These are phyloP conservation scores for Nepenthes alata DNA, from an alignment of 179 eudicot genomes.

Conservation along the genomic window DNA sequence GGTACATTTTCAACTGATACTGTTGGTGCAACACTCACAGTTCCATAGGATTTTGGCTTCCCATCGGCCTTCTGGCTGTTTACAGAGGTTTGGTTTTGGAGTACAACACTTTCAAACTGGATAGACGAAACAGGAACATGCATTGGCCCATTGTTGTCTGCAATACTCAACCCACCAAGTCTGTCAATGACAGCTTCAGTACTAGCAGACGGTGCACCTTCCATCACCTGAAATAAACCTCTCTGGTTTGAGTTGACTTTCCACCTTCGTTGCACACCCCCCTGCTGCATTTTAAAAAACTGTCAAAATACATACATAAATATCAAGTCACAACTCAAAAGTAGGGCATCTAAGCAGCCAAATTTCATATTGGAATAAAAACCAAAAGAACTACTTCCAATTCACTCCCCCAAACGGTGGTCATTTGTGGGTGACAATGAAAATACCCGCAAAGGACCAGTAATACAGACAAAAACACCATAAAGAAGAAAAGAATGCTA, in stretches of 20 bases:
- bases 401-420: no score
- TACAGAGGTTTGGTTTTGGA: constrained; percentile 15
- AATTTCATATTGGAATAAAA: neutral
- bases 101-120: constrained; percentile 24
- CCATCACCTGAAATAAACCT: constrained; percentile 18
- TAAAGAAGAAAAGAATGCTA: no score
- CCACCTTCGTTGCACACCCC: constrained; percentile 35
- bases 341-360: neutral
- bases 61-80: constrained; percentile 30
- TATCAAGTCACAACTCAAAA: neutral
- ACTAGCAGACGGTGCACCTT: constrained; percentile 12
- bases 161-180: constrained; percentile 18
- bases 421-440: no score
- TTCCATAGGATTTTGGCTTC: constrained; percentile 50
- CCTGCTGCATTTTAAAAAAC: constrained; percentile 21
- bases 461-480: no score
- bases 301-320: neutral
- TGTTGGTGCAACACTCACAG: constrained; percentile 23
- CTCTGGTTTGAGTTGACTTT: constrained; percentile 27
- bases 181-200: constrained; percentile 16
- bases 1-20: constrained; percentile 18
- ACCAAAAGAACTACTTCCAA: neutral
- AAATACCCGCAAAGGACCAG: no score
- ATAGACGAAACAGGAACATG: constrained; percentile 10
- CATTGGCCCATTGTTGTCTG: constrained; percentile 22